A percentile compares a stretch with the other conserved stretches of the same genome.
These are phyloP conservation scores for Neoboletus brunneissimus DNA, from an alignment of 768 basidiomycete genomes.

Conservation along the genomic window DNA sequence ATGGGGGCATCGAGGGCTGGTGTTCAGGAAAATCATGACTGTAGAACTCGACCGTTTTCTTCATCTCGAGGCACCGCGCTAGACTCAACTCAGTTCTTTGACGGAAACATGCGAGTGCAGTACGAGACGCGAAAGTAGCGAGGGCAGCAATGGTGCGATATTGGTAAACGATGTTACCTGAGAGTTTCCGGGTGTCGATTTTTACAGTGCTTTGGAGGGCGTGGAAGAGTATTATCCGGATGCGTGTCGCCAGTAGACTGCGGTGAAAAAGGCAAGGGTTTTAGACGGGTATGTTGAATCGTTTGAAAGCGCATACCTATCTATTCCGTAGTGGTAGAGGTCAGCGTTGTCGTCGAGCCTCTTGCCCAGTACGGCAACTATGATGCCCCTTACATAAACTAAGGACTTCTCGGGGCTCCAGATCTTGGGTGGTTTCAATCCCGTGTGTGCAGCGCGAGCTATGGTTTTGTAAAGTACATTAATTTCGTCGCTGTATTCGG, in stretches of 20 bases:
- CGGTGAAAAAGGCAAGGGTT: background rate
- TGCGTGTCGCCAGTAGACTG: conserved; percentile 42
- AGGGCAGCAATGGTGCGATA: conserved; percentile 34
- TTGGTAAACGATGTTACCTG: conserved; percentile 36
- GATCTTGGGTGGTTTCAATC: conserved; percentile 14
- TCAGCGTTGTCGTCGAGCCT: conserved; percentile 9
- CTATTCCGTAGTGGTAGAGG: conserved; percentile 10
- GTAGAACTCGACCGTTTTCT: background rate
- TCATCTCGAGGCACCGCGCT: conserved; percentile 17
- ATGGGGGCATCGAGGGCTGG: background rate
- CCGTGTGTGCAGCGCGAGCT: background rate
- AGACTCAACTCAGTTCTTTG: conserved; percentile 12
- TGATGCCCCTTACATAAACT: conserved; percentile 11
- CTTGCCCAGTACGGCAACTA: conserved; percentile 12
- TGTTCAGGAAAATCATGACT: conserved; percentile 10
- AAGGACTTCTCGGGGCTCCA: conserved; percentile 18
- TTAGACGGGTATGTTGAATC: background rate
- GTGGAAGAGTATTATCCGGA: conserved; percentile 38
- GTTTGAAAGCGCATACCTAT: conserved; percentile 5
- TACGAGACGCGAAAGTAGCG: conserved; percentile 16
- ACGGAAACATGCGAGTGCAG: conserved; percentile 11
- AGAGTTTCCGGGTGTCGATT: conserved; percentile 16
- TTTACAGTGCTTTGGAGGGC: conserved; percentile 29
- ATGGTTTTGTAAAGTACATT: conserved; percentile 10
- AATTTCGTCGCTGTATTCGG: conserved; percentile 11